Evolutionary conservation across 257 asterid genomes (phyloP).

Genomic region (Linaria vulgaris): DNA sequence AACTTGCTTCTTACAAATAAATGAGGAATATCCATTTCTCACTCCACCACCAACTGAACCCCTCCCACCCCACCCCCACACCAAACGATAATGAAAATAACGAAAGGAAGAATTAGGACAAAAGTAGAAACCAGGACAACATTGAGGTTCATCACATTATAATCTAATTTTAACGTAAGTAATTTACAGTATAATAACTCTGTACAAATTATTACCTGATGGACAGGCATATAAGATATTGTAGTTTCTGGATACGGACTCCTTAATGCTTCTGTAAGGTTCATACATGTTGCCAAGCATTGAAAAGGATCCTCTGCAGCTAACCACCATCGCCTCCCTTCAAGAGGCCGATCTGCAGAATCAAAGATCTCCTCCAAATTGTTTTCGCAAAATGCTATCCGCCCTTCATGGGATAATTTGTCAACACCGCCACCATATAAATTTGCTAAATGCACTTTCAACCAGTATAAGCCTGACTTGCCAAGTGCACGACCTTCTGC

Average conservation of each 20-base stretch:
- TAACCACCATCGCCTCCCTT: slow-evolving; percentile 96
- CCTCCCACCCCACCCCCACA: background rate
- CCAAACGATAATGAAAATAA: background rate
- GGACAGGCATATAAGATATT: slow-evolving; percentile 79
- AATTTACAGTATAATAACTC: slow-evolving; percentile 1
- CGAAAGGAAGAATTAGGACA: background rate
- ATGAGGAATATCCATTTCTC: too few species aligned
- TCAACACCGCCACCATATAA: slow-evolving; percentile 90
- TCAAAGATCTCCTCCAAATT: slow-evolving; percentile 87
- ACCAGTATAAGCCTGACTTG: slow-evolving; percentile 80
- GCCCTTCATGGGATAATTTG: slow-evolving; percentile 81
- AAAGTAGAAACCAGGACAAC: too few species aligned
- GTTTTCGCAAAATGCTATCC: slow-evolving; percentile 71
- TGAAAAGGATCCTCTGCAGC: slow-evolving; percentile 96
- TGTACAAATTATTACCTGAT: slow-evolving; percentile 62
- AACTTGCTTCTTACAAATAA: too few species aligned
- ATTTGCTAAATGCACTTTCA: slow-evolving; percentile 87
- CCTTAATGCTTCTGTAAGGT: slow-evolving; percentile 83
- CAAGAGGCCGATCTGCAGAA: slow-evolving; percentile 95
- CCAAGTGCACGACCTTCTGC: slow-evolving; percentile 98
- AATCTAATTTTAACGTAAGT: too few species aligned
- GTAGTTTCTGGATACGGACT: slow-evolving; percentile 72
- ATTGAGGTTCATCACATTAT: too few species aligned
- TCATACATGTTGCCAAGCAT: slow-evolving; percentile 88
- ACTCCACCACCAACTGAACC: background rate